These are phyloP conservation scores for Dittrichia graveolens DNA, from an alignment of 129 eudicot genomes.

Conservation along the genomic window DNA sequence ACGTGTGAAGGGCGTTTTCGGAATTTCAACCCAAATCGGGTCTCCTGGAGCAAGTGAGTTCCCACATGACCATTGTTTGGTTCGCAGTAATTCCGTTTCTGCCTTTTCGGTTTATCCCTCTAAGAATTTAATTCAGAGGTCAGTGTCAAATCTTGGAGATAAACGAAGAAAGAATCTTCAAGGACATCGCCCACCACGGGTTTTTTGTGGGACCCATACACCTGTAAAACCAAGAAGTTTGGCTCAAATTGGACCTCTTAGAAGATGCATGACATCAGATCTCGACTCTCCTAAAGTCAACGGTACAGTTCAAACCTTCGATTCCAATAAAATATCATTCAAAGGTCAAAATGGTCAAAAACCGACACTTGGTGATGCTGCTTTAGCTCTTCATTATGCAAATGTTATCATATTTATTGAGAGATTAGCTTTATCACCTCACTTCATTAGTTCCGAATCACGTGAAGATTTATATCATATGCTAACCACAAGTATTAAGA, in stretches of 20 bases:
- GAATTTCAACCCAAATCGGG: slow-evolving; percentile 31
- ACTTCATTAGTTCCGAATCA: slow-evolving; percentile 72
- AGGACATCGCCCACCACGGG: slow-evolving; percentile 32
- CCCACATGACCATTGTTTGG: slow-evolving; percentile 31
- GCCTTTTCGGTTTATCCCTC: slow-evolving; percentile 49
- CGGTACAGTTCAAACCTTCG: slow-evolving; percentile 7
- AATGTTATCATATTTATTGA: slow-evolving; percentile 68
- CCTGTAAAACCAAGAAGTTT: slow-evolving; percentile 45
- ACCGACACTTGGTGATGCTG: slow-evolving; percentile 71
- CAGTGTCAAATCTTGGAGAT: slow-evolving; percentile 62
- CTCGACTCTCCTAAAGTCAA: slow-evolving; percentile 44
- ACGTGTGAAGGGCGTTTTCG: slow-evolving; percentile 58
- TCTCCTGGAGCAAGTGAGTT: slow-evolving; percentile 21
- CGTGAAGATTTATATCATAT: slow-evolving; percentile 84
- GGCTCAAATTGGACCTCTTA: slow-evolving; percentile 49
- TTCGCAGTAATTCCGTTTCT: slow-evolving; percentile 61
- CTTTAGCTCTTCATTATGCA: slow-evolving; percentile 88
- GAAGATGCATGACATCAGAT: slow-evolving; percentile 70
- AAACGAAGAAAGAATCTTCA: slow-evolving; percentile 32
- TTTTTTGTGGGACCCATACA: slow-evolving; percentile 39
- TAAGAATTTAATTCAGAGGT: slow-evolving; percentile 40
- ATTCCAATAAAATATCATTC: slow-evolving; percentile 37
- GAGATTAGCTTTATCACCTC: slow-evolving; percentile 79
- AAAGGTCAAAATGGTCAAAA: slow-evolving; percentile 38
- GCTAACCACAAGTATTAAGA: slow-evolving; percentile 66